phyloP scores from a whole-genome alignment of 129 eudicot genomes.

The Flaveria sonorensis region DNA sequence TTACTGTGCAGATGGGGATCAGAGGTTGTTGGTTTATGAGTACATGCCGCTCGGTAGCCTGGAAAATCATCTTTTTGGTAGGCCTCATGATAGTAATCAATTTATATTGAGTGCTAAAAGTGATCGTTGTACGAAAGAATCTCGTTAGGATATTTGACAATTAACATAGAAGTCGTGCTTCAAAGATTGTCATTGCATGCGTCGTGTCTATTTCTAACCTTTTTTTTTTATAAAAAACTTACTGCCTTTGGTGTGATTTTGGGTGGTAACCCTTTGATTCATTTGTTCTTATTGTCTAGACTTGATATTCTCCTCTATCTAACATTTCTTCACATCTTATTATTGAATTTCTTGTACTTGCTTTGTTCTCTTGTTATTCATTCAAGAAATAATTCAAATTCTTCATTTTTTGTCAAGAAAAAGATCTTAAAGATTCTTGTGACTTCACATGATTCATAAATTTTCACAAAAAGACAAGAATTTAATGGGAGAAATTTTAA shows the following conservation, averaged over 20 bases:
- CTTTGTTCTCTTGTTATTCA: slow-evolving; percentile 14
- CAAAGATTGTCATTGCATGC: background rate
- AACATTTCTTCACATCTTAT: background rate
- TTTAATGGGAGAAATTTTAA: background rate
- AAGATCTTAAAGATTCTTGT: slow-evolving; percentile 28
- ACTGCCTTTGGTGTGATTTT: slow-evolving; percentile 1
- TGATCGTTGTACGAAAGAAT: slow-evolving; percentile 7
- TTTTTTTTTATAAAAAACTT: background rate
- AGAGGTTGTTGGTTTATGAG: slow-evolving; percentile 80
- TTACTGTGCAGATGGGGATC: slow-evolving; percentile 86
- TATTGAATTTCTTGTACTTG: slow-evolving; percentile 5
- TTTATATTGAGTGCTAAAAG: slow-evolving; percentile 5
- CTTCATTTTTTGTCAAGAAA: slow-evolving; percentile 19
- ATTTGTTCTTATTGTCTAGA: slow-evolving; percentile 2
- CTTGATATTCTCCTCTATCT: background rate
- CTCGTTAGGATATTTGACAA: background rate
- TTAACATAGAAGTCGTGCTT: background rate
- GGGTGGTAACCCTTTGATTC: slow-evolving; percentile 1
- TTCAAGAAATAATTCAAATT: slow-evolving; percentile 12
- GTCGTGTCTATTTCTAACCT: background rate
- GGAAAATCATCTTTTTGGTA: slow-evolving; percentile 90
- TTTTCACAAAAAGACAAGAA: slow-evolving; percentile 6
- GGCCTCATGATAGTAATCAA: background rate
- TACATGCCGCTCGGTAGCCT: slow-evolving; percentile 87
- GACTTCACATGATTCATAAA: slow-evolving; percentile 27